These are phyloP conservation scores for Mortierella polycephala DNA, from an alignment of 371 early-diverging fungal genomes.

Conservation along the genomic window DNA sequence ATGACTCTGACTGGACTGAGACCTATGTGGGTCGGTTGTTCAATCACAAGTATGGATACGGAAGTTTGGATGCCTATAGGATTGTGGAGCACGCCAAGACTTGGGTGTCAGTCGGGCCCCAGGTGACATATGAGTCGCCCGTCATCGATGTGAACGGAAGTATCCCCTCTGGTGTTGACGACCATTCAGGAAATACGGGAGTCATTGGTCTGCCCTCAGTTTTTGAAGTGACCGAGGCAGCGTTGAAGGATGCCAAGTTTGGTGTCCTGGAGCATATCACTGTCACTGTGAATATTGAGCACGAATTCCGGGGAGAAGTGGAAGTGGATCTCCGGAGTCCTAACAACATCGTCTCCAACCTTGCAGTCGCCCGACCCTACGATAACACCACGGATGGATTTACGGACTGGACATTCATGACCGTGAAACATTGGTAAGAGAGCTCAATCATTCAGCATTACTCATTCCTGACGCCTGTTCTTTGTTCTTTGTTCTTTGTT, in stretches of 20 bases:
- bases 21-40: slow-evolving; percentile 77
- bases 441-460: neutral
- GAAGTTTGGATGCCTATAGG: slow-evolving; percentile 84
- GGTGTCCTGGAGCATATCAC: slow-evolving; percentile 84
- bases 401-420: slow-evolving; percentile 94
- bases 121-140: slow-evolving; percentile 63
- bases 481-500: neutral
- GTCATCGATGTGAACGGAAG: slow-evolving; percentile 57
- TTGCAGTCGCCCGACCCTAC: slow-evolving; percentile 68
- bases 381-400: slow-evolving; percentile 84
- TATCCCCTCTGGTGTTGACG: slow-evolving; percentile 73
- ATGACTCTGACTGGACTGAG: slow-evolving; percentile 71
- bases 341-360: slow-evolving; percentile 68
- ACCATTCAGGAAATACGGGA: slow-evolving; percentile 71
- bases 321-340: slow-evolving; percentile 83
- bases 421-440: slow-evolving; percentile 93
- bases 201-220: slow-evolving; percentile 51
- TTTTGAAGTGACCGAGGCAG: slow-evolving; percentile 56
- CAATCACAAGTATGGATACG: slow-evolving; percentile 93
- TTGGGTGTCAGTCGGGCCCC: slow-evolving; percentile 71
- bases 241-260: slow-evolving; percentile 61
- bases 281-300: slow-evolving; percentile 81
- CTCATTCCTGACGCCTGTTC: neutral
- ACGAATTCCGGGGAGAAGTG: slow-evolving; percentile 84
- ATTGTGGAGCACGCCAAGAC: slow-evolving; percentile 85